Evolutionary conservation across 2,329 filamentous ascomycete genomes (phyloP).

Genomic region (Xylaria sp.): DNA sequence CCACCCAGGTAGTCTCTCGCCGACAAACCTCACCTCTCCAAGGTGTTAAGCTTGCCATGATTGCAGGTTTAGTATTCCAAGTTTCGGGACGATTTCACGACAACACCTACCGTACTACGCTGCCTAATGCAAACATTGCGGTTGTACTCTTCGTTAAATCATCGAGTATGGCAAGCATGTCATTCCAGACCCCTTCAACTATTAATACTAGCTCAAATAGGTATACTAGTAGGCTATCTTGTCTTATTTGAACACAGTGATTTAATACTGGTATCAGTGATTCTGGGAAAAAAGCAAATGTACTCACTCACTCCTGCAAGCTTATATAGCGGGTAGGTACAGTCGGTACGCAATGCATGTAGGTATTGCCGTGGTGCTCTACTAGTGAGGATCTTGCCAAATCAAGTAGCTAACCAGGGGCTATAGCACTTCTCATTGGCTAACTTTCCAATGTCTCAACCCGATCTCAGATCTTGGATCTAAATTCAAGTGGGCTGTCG

Average conservation of each 20-base stretch:
- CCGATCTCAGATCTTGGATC: constrained; percentile 4
- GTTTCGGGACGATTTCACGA: background rate
- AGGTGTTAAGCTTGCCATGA: background rate
- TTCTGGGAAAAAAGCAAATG: too few species aligned
- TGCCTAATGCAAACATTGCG: background rate
- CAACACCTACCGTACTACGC: background rate
- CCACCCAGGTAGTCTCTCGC: background rate
- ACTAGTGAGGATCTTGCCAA: constrained; percentile 22
- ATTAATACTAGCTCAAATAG: background rate
- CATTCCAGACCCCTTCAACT: background rate
- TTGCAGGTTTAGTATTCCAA: background rate
- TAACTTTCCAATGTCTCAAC: background rate
- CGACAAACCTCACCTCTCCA: too few species aligned
- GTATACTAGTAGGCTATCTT: background rate
- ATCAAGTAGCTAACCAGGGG: constrained; percentile 35
- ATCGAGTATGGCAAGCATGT: background rate
- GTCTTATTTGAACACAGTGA: too few species aligned
- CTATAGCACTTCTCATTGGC: constrained; percentile 29
- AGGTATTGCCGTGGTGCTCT: background rate
- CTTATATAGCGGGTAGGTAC: too few species aligned
- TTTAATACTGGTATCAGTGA: too few species aligned
- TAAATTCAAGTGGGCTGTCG: background rate
- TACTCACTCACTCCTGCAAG: too few species aligned
- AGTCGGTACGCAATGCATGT: background rate
- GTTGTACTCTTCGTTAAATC: background rate